These are phyloP conservation scores for Danielozyma ontarioensis DNA, from an alignment of 805 yeast genomes.

Conservation along the genomic window DNA sequence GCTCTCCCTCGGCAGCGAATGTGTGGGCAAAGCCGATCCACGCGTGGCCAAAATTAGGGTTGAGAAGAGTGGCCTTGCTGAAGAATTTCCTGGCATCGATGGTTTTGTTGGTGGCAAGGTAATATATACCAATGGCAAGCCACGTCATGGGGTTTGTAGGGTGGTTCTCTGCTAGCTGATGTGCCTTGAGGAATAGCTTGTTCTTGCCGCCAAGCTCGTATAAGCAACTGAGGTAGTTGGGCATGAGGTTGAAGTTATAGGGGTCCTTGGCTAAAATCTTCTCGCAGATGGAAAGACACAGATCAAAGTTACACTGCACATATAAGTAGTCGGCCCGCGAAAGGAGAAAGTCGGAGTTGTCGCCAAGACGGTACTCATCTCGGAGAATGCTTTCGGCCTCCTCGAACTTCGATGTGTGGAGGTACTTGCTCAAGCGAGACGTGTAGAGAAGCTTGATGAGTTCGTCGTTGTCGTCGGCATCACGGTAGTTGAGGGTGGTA, in stretches of 20 bases:
- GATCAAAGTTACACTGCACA: slow-evolving; percentile 72
- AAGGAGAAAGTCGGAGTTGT: slow-evolving; percentile 64
- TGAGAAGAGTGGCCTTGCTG: slow-evolving; percentile 80
- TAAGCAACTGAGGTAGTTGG: slow-evolving; percentile 76
- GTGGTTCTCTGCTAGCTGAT: slow-evolving; percentile 77
- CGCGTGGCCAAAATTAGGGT: slow-evolving; percentile 89
- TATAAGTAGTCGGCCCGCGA: slow-evolving; percentile 67
- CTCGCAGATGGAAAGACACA: slow-evolving; percentile 74
- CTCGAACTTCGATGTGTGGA: slow-evolving; percentile 50
- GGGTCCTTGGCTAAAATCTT: slow-evolving; percentile 53
- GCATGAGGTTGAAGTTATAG: slow-evolving; percentile 64
- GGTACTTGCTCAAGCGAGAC: slow-evolving; percentile 68
- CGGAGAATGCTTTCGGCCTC: slow-evolving; percentile 62
- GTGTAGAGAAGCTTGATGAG: slow-evolving; percentile 73
- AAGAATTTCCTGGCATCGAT: slow-evolving; percentile 83
- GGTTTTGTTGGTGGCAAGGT: slow-evolving; percentile 65
- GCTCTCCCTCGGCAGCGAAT: slow-evolving; percentile 97
- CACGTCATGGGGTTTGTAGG: slow-evolving; percentile 83
- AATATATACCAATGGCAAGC: slow-evolving; percentile 90
- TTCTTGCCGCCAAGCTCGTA: slow-evolving; percentile 82
- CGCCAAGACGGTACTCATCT: slow-evolving; percentile 68
- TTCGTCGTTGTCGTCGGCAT: slow-evolving; percentile 75
- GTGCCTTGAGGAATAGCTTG: slow-evolving; percentile 74
- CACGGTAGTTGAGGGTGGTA: slow-evolving; percentile 58
- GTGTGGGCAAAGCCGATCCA: slow-evolving; percentile 99